Base-by-base conservation (phyloP, 2,329 filamentous ascomycete genomes). In the Colletotrichum magnum region DNA sequence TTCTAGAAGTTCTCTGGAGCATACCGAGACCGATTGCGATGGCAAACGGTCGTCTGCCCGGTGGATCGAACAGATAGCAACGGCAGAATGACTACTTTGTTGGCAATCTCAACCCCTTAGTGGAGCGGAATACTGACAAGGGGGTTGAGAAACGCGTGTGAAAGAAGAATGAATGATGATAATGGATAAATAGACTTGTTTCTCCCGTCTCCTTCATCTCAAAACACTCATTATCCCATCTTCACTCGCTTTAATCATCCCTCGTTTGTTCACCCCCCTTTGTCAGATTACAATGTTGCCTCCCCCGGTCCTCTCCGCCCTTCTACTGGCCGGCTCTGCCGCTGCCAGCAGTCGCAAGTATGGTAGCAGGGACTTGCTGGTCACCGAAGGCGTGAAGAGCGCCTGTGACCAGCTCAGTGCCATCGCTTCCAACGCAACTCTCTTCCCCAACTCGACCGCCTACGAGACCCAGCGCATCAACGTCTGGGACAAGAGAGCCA, bases 231-330 rank as follows among this genome's bases (percentile, higher is more conserved):
- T 13, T 32, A 60, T 43, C 47, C 7, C 58, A 51, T 43, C 32
- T 43, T 32, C 32, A 16, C 48, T 26, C 21, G 58, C 21, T 28
- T 1, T 9, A 41, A 18, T 28, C 58, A 43, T 26, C 15, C n/a
- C 18, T 10, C 16, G 18, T 28, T 52, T 21, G 21, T 36, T 39
- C 24, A 18, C 18, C 15, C 21, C 21, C 5, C 15, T 9, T 9
- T 32, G 1, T 4, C 3, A 6, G 32, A n/a, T 0, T 4, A 60
- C 4, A 2, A 60, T 51, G 32, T 60, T 51, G 18, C 26, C 32
- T 41, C 18, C 32, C 16, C 15, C 47, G n/a, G 83, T 86, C 6
- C 78, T 84, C 1, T 59, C 57, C 57, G n/a, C n/a, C 16, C 12
- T 59, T 2, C 15, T 50, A 28, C 32, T 59, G n/a, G 57, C 43